Percentiles rank a stretch among this genome's conserved stretches.
Conservation (phyloP, 2,329 filamentous ascomycete genomes). For the Colletotrichum noveboracense region DNA sequence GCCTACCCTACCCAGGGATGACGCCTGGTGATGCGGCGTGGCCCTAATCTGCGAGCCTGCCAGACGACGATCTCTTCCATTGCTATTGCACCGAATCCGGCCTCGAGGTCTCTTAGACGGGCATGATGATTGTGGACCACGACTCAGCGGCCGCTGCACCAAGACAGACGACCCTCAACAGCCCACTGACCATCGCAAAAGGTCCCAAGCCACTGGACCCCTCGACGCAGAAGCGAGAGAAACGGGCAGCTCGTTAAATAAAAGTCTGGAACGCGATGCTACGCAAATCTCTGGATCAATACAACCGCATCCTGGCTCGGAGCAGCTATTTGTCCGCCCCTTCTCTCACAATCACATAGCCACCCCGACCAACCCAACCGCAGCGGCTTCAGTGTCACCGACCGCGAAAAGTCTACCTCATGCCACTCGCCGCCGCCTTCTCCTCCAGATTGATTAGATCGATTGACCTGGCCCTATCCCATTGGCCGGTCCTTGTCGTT, state of each 20-base stretch:
- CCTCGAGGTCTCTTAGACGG: background rate
- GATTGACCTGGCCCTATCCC: background rate
- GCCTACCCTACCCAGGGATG: background rate
- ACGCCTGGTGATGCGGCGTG: background rate
- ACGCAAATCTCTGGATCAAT: background rate
- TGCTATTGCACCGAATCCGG: constrained; percentile 4
- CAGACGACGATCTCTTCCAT: background rate
- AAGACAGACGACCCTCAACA: background rate
- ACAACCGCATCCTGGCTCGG: constrained; percentile 9
- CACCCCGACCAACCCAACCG: background rate
- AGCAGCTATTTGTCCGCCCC: constrained; percentile 12
- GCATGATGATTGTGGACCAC: background rate
- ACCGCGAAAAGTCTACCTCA: constrained; percentile 12
- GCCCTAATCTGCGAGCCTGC: background rate
- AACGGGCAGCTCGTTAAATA: background rate
- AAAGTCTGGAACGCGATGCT: constrained; percentile 6
- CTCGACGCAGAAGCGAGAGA: background rate
- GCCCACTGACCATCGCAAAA: background rate
- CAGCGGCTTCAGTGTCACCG: background rate
- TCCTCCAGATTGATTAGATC: constrained; percentile 23
- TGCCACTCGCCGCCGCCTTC: constrained; percentile 8
- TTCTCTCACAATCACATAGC: background rate
- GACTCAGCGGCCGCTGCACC: background rate
- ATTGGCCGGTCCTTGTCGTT: background rate
- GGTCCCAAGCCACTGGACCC: background rate